Evolutionary conservation across 306 rosid genomes (phyloP).

Genomic region (Gleditsia sinensis): DNA sequence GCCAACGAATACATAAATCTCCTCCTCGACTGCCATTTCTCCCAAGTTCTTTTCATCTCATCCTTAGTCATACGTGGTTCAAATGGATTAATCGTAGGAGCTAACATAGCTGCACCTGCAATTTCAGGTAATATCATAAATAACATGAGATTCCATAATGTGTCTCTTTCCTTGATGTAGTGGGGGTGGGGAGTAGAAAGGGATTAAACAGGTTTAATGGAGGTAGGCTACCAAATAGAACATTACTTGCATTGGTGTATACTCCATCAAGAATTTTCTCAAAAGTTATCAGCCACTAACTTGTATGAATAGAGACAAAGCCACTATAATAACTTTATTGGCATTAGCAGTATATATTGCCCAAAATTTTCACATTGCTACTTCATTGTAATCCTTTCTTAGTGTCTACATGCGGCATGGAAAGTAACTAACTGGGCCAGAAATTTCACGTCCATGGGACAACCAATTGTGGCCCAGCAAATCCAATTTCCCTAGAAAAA

Average conservation of each 20-base stretch:
- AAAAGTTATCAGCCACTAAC: conserved; percentile 8
- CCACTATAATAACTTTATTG: not conserved
- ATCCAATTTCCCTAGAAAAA: not conserved
- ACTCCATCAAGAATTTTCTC: not conserved
- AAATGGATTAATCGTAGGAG: conserved; percentile 86
- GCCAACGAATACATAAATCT: conserved; percentile 68
- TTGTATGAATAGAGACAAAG: conserved; percentile 19
- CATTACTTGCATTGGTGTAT: conserved; percentile 20
- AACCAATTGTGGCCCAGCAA: not conserved
- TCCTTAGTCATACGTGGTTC: conserved; percentile 74
- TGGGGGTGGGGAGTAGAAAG: not conserved
- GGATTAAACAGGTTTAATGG: not conserved
- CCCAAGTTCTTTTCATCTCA: conserved; percentile 82
- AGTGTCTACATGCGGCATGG: not conserved
- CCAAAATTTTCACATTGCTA: conserved; percentile 19
- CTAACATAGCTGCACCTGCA: conserved; percentile 87
- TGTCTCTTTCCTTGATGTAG: not conserved
- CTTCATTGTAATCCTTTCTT: not conserved
- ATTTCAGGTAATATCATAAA: conserved; percentile 33
- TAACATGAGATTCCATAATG: conserved; percentile 10
- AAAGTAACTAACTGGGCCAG: no score
- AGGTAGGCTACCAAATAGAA: conserved; percentile 17
- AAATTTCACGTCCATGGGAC: not conserved
- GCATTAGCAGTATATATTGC: not conserved
- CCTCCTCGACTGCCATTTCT: conserved; percentile 77